Base-by-base conservation (phyloP, 257 asterid species). In the Penstemon davidsonii region DNA sequence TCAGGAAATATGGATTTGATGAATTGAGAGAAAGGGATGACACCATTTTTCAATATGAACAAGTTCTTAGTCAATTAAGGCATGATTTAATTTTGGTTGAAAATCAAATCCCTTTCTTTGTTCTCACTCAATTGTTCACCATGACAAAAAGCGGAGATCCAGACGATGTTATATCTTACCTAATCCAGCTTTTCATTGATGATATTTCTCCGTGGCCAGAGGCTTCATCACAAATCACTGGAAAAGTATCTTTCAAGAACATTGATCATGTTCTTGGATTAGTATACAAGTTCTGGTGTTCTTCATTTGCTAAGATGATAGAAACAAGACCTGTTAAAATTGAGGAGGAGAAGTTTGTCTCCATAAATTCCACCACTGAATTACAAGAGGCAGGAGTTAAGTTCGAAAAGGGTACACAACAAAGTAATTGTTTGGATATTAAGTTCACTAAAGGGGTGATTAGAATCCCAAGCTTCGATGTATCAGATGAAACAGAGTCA, bases 21-120 rank as follows among this genome's bases (percentile, higher is more conserved):
- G 55, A 61, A 40, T 5, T 38, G 54, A 60, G 68, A 9, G 64
- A 55, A 25, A 65, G 19, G 3, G 73, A 66, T 8, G 80, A 80
- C 3, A 8, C 54, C 0, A 52, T 77, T 11, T 74, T 80, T 49
- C 73, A 67, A 5, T 42, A 75, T 11, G 71, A 66, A 12, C 73
- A 67, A 54, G 12, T 74, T 4, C 55, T 57, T 13, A 50, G 61
- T 46, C 69, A 64, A 37, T 7, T 74, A 8, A 39, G 54, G 13
- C 66, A 61, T 36, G 89, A 84, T 45, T 7, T 79, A 71, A 40
- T 84, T 36, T n/a, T 79, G 53, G 50, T 84, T 7, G 89, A 81
- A 58, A 84, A 81, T 65, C 86, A 81, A n/a, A 25, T 81, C 37
- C 88, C 86, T 3, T 80, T 75, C 50, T 78, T 83, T 8, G 73